Base-by-base conservation (phyloP, 192 early-diverging fungal species). In the Entomortierella chlamydospora region DNA sequence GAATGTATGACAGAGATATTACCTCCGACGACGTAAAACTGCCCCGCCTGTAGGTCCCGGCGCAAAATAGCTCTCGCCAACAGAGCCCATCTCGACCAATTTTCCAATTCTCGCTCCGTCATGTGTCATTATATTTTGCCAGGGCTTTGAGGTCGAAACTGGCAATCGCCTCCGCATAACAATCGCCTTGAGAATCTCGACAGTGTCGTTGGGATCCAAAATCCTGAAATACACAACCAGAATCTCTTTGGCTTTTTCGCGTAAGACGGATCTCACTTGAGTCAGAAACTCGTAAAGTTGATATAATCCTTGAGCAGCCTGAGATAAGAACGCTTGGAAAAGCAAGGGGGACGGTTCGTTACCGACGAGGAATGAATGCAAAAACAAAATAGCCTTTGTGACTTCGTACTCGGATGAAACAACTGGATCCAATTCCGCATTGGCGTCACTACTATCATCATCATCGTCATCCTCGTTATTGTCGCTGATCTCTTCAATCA, bases 281-380 rank as follows among this genome's bases (percentile, higher is more conserved):
- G 59, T 33, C 26, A 84, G 80, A n/a, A 76, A 89, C 42, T 85
- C 83, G 57, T 86, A 88, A 41, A 89, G 77, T 49, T 90, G 83
- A 58, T 92, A 87, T 0, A 92, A 77, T 18, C 88, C 83, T 25
- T 82, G 74, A 47, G 90, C 81, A 1, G 83, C 70, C 9, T 87
- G 82, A 0, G 70, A 72, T 25, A 92, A 70, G 33, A 94, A 86
- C 4, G 78, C 73, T 30, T 87, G 83, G 31, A 92, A 83, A 42
- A 93, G 60, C 34, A 61, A 55, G 22, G 87, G 84, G 0, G 90
- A 87, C 5, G 92, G 88, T 54, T 90, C 87, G 26, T 89, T 89
- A 25, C 83, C 85, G 4, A 90, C 83, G 28, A 93, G 70, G 10
- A 94, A 69, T 52, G 68, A 71, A 60, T 87, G 85, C 41, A 93